phyloP scores from a whole-genome alignment of 257 asterid species.

The Voacanga thouarsii region DNA sequence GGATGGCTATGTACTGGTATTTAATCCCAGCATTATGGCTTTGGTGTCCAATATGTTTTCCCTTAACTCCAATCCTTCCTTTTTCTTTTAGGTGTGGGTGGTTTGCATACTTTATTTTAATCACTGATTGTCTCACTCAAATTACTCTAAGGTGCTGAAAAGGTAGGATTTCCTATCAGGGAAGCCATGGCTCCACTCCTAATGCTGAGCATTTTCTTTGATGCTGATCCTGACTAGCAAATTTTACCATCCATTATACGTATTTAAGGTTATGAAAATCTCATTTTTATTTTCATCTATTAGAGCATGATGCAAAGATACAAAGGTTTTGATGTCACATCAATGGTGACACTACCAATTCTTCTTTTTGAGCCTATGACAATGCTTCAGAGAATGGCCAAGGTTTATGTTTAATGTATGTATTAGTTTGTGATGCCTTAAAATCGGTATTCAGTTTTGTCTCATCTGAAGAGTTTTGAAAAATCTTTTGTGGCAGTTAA shows the following conservation, averaged over 20 bases:
- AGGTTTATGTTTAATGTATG: slow-evolving; percentile 45
- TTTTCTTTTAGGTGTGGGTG: slow-evolving; percentile 85
- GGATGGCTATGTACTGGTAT: slow-evolving; percentile 28
- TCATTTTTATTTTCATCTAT: not conserved
- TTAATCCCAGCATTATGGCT: slow-evolving; percentile 42
- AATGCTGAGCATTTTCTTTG: not conserved
- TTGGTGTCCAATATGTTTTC: slow-evolving; percentile 51
- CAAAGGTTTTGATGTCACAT: slow-evolving; percentile 80
- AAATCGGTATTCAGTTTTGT: not conserved
- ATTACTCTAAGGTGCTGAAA: too few relatives aligned
- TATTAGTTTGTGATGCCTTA: slow-evolving; percentile 18
- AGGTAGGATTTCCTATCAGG: too few relatives aligned
- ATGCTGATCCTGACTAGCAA: not conserved
- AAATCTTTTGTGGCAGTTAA: slow-evolving; percentile 48
- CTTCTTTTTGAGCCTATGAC: slow-evolving; percentile 94
- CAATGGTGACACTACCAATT: slow-evolving; percentile 94
- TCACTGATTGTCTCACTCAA: too few relatives aligned
- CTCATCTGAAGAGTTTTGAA: not conserved
- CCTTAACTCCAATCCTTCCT: slow-evolving; percentile 46
- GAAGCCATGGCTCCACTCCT: too few relatives aligned
- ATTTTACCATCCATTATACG: not conserved
- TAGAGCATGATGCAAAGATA: slow-evolving; percentile 93
- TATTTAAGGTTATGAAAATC: not conserved
- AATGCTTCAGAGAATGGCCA: slow-evolving; percentile 95
- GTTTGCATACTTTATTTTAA: too few relatives aligned